Conservation (phyloP, 2,329 filamentous ascomycete species). For the Madurella mycetomatis region DNA sequence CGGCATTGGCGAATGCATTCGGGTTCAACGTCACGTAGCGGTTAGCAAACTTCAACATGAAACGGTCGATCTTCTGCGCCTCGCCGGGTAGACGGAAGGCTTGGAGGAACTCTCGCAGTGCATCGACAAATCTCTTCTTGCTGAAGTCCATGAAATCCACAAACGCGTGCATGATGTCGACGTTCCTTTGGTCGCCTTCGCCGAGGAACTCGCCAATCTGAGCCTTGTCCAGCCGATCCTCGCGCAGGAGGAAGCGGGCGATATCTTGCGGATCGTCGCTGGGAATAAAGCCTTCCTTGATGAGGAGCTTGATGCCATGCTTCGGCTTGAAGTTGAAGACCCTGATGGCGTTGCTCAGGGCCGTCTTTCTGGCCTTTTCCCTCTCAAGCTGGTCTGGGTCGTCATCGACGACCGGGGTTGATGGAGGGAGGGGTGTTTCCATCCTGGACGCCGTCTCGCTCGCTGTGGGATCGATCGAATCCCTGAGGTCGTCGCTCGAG, state of each 20-base stretch:
- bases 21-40: slow-evolving; percentile 93
- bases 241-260: slow-evolving; percentile 73
- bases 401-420: slow-evolving; percentile 72
- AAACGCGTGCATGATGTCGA: slow-evolving; percentile 97
- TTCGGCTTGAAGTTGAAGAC: slow-evolving; percentile 99
- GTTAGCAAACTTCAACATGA: slow-evolving; percentile 98
- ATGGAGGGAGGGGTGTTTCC: slow-evolving; percentile 55
- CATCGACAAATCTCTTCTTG: slow-evolving; percentile 87
- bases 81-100: slow-evolving; percentile 93
- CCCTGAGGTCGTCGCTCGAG: slow-evolving; percentile 54
- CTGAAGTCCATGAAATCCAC: slow-evolving; percentile 93
- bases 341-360: slow-evolving; percentile 78
- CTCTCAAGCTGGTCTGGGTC: slow-evolving; percentile 93
- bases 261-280: slow-evolving; percentile 77
- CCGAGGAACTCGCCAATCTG: slow-evolving; percentile 92
- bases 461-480: slow-evolving; percentile 70
- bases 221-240: slow-evolving; percentile 84
- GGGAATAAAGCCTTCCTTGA: slow-evolving; percentile 82
- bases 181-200: slow-evolving; percentile 87
- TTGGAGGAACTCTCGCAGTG: slow-evolving; percentile 85
- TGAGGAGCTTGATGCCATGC: slow-evolving; percentile 76
- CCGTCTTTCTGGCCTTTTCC: slow-evolving; percentile 90
- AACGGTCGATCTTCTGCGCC: slow-evolving; percentile 97
- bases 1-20: slow-evolving; percentile 95
- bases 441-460: slow-evolving; percentile 58